A percentile compares a stretch with the other conserved stretches of the same genome.
Conservation (phyloP, 352 stramenopile species). For the Pythium dissimile region DNA sequence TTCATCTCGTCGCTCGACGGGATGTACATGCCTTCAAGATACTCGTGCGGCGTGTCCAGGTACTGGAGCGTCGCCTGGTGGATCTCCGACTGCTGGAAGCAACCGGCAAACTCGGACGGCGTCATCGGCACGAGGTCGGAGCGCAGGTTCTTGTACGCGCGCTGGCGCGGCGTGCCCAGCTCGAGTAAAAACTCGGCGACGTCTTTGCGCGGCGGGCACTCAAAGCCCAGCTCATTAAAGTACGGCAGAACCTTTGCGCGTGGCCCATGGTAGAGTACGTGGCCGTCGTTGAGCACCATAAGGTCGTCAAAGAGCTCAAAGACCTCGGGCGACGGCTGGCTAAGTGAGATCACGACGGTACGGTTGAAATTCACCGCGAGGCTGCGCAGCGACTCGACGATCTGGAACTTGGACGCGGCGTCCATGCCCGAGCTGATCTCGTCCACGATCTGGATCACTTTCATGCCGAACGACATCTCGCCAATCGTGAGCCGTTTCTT, state of each 20-base stretch:
- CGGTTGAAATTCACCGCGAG: conserved; percentile 40
- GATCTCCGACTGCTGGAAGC: conserved; percentile 47
- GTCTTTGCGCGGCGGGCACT: conserved; percentile 30
- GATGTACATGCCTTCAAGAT: neutral
- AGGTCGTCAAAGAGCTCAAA: conserved; percentile 61
- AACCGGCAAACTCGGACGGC: conserved; percentile 41
- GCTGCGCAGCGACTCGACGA: conserved; percentile 75
- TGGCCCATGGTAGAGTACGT: conserved; percentile 52
- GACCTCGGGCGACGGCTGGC: conserved; percentile 43
- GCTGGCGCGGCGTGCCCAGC: conserved; percentile 29
- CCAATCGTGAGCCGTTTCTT: conserved; percentile 44
- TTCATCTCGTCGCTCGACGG: conserved; percentile 16
- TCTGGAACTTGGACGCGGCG: conserved; percentile 82
- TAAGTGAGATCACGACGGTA: conserved; percentile 42
- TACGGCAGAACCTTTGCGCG: conserved; percentile 38
- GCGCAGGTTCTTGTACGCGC: conserved; percentile 24
- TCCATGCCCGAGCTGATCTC: conserved; percentile 90
- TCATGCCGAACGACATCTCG: conserved; percentile 64
- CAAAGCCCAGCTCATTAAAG: conserved; percentile 48
- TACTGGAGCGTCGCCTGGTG: conserved; percentile 44
- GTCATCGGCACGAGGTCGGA: conserved; percentile 16
- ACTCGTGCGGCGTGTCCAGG: conserved; percentile 27
- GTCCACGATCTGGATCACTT: conserved; percentile 66
- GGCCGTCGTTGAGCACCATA: conserved; percentile 46
- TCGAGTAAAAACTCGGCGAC: conserved; percentile 35